Percentiles rank a stretch among this genome's conserved stretches.
Evolutionary conservation across 108 stramenopile genomes (phyloP).

Genomic region (Cyclotella baltica): DNA sequence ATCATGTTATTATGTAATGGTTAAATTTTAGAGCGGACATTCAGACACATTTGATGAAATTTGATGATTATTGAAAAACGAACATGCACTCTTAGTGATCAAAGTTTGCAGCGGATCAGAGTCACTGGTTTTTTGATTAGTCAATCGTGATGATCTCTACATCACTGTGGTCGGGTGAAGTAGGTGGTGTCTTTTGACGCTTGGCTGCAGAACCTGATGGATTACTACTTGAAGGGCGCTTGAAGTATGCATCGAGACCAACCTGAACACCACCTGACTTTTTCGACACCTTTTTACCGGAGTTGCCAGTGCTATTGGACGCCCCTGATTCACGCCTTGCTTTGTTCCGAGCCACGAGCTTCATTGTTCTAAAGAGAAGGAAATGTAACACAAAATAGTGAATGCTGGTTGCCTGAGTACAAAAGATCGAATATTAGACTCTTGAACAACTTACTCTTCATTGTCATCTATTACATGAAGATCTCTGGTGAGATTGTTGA

Average conservation of each 20-base stretch:
- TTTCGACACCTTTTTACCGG: conserved; percentile 35
- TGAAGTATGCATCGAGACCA: conserved; percentile 51
- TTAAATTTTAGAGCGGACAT: too few species aligned
- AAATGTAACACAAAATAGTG: too few species aligned
- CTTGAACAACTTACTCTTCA: conserved; percentile 50
- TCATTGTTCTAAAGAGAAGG: conserved; percentile 38
- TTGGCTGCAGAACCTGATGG: conserved; percentile 10
- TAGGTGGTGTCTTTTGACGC: conserved; percentile 53
- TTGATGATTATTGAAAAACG: too few species aligned
- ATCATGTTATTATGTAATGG: too few species aligned
- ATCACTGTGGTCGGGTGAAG: conserved; percentile 46
- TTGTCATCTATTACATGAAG: conserved; percentile 66
- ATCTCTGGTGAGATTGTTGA: conserved; percentile 78
- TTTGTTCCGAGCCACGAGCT: conserved; percentile 38
- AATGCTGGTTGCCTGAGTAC: too few species aligned
- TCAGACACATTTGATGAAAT: too few species aligned
- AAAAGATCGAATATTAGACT: too few species aligned
- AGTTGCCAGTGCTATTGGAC: conserved; percentile 17
- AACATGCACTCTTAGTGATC: too few species aligned
- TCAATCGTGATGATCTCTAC: conserved; percentile 45
- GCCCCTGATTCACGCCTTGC: conserved; percentile 17
- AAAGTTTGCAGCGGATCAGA: too few species aligned
- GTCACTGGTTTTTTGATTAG: too few species aligned
- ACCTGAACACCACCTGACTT: conserved; percentile 40
- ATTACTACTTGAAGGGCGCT: conserved; percentile 14